Conservation (phyloP, 441 rosid species). For the Geranium incanum region DNA sequence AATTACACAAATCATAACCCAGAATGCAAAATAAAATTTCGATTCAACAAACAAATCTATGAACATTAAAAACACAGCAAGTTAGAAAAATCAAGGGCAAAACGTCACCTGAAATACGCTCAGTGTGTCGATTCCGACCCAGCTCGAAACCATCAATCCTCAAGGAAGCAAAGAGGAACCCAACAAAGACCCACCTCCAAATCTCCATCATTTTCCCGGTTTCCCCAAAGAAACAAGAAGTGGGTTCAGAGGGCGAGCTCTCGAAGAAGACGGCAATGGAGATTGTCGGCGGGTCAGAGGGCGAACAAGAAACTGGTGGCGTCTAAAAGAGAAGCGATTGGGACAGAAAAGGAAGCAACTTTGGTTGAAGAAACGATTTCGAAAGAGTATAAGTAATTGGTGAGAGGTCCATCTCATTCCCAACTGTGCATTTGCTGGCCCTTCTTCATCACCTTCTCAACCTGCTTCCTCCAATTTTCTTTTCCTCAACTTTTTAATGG, state of each 20-base stretch:
- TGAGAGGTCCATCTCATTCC: background rate
- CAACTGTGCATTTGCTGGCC: background rate
- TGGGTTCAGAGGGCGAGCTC: constrained; percentile 2
- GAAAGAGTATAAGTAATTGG: no score
- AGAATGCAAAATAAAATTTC: background rate
- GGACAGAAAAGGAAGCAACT: constrained; percentile 25
- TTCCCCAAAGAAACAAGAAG: background rate
- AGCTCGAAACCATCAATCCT: constrained; percentile 47
- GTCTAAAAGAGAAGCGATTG: constrained; percentile 14
- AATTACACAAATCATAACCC: background rate
- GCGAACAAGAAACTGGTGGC: constrained; percentile 19
- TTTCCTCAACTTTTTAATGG: no score
- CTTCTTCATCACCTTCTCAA: background rate
- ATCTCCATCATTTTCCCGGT: constrained; percentile 34
- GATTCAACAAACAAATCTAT: background rate
- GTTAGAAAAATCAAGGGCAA: background rate
- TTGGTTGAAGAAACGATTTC: constrained; percentile 14
- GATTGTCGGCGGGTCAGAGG: background rate
- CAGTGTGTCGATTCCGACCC: constrained; percentile 64
- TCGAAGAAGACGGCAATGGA: constrained; percentile 1
- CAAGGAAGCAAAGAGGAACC: constrained; percentile 33
- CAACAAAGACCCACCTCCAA: constrained; percentile 48
- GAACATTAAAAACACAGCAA: background rate
- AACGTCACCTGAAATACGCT: constrained; percentile 73
- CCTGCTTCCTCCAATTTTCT: background rate